phyloP scores from a whole-genome alignment of 2,329 filamentous ascomycete genomes.

The Pseudocercospora eumusae region DNA sequence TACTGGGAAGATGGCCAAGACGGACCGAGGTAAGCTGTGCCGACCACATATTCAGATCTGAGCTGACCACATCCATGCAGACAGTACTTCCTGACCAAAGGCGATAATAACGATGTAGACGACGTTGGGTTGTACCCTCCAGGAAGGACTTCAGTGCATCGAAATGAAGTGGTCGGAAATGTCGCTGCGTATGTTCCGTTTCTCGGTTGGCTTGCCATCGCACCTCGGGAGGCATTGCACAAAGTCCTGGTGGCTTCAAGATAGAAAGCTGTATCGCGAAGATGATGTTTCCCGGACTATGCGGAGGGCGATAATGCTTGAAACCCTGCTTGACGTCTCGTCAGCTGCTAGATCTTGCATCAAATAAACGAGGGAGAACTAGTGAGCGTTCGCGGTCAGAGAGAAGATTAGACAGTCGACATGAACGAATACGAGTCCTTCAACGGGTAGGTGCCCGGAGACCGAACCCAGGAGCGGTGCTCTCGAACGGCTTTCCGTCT shows the following conservation, averaged over 20 bases:
- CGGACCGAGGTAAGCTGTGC: background rate
- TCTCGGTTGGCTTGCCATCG: slow-evolving; percentile 6
- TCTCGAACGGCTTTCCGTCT: slow-evolving; percentile 38
- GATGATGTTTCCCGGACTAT: background rate
- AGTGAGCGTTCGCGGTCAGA: slow-evolving; percentile 31
- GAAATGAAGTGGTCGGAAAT: slow-evolving; percentile 5
- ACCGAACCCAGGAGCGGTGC: slow-evolving; percentile 32
- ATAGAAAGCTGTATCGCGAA: background rate
- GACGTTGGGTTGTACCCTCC: slow-evolving; percentile 8
- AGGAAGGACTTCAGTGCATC: background rate
- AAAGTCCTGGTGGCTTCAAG: background rate
- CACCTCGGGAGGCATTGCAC: background rate
- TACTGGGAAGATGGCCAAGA: background rate
- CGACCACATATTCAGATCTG: background rate
- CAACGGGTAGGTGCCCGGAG: slow-evolving; percentile 34
- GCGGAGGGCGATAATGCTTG: background rate
- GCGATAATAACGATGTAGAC: slow-evolving; percentile 11
- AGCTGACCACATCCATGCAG: background rate
- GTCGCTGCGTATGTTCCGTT: slow-evolving; percentile 6
- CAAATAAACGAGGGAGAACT: background rate
- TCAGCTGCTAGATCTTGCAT: background rate
- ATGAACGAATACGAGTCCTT: slow-evolving; percentile 26
- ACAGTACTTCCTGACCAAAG: slow-evolving; percentile 12
- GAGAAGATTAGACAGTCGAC: slow-evolving; percentile 43
- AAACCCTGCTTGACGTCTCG: background rate